Base-by-base conservation (phyloP, 345 rosid species). In the Dipteronia dyeriana region DNA sequence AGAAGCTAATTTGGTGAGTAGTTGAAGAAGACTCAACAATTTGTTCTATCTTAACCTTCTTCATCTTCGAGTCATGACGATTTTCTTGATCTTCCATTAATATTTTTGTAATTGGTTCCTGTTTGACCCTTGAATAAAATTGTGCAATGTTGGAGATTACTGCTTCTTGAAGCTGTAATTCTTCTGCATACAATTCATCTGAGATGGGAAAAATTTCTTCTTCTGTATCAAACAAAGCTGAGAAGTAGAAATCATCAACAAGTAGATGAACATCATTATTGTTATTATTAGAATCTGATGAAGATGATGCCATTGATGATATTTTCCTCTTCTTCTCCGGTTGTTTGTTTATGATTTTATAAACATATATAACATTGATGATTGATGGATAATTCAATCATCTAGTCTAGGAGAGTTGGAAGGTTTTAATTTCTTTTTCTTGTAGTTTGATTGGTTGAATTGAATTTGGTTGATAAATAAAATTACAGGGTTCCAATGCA, bases 211-310 rank as follows among this genome's bases (percentile, higher is more conserved):
- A 80, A 2, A 43, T 25, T 17, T 80, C 84, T 5, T 79, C 82
- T 2, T 74, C 60, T 0, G 38, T 31, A 2, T 71, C 78, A n/a
- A 20, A 34, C 1, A 79, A 45, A 11, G 82, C 69, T 5, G 73
- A 76, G 79, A 85, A 82, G 81, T 82, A 86, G 65, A 79, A 70
- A 61, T 82, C 88, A 64, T 88, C 85, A 14, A 75, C 82, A 6
- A 17, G 16, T 12, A 64, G 38, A 31, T 31, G 56, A 47, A 38
- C 23, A 31, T 70, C 9, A 7, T 71, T 7, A 66, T 49, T 49
- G 9, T 66, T 23, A 10, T 38, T 51, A 70, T 29, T 54, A 31
- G 29, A 20, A 43, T 19, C 4, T 41, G 66, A n/a, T 23, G 20
- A 34, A 9, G 20, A 34, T 17, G 20, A 13, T 34, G 66, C 66